Evolutionary conservation across 2,329 filamentous ascomycete genomes (phyloP).

Genomic region (Epichloe glyceriae): DNA sequence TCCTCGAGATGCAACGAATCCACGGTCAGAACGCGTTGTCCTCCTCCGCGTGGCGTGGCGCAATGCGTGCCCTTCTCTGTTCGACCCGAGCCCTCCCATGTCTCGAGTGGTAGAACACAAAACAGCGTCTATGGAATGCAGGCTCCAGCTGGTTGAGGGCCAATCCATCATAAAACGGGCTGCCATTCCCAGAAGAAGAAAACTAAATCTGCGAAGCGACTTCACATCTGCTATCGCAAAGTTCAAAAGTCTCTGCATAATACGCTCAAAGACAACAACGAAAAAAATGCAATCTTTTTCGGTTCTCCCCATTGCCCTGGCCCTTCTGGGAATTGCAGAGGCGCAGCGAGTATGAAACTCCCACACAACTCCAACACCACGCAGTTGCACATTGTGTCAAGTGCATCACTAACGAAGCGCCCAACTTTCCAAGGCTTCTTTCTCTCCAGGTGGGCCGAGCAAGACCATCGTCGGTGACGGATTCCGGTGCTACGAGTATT

Average conservation of each 20-base stretch:
- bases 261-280: background rate
- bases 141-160: background rate
- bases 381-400: too few relatives aligned
- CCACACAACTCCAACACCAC: too few relatives aligned
- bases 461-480: background rate
- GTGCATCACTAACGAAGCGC: too few relatives aligned
- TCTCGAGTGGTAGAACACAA: background rate
- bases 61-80: too few relatives aligned
- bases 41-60: too few relatives aligned
- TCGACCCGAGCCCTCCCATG: too few relatives aligned
- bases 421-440: background rate
- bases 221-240: background rate
- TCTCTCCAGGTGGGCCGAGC: background rate
- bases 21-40: too few relatives aligned
- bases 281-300: conserved; percentile 10
- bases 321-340: background rate
- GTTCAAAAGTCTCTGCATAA: too few relatives aligned
- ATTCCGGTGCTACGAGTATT: background rate
- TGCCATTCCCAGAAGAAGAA: too few relatives aligned
- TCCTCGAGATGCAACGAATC: too few relatives aligned
- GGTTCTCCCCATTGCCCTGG: conserved; percentile 8
- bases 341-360: background rate
- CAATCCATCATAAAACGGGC: too few relatives aligned
- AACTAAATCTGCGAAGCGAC: too few relatives aligned
- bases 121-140: background rate